Evolutionary conservation across 2,329 filamentous ascomycete genomes (phyloP), one percentile per base, ranked within the genome.

Genomic region (Fusarium siculi): DNA sequence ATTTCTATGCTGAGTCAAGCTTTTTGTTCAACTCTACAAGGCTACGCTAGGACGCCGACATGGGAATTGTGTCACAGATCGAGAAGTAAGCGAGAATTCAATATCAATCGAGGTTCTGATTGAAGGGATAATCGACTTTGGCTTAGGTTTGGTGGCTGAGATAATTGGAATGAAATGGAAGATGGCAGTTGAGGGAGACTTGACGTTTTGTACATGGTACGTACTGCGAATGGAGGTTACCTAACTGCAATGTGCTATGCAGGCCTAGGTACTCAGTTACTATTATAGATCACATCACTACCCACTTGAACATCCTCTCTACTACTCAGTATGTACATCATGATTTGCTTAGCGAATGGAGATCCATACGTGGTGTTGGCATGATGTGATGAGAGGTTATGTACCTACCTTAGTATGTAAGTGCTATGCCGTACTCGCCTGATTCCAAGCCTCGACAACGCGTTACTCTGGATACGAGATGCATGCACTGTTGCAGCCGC

Each of bases 401-500:
- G 58, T 56, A 28, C 28, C 28, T 28, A 28, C 28, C 28, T n/a
- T n/a, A n/a, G n/a, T 28, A 62, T 56, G 49, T 56, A 62, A 39
- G 43, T 34, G 28, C 28, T 43, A 32, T 52, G 40, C 28, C 28
- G 50, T 60, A 36, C 57, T 60, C 46, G 59, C 23, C 58, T 63
- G 62, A 53, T 42, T 28, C 39, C 25, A 34, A 43, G 32, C 32
- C 32, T 10, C 25, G 14, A 63, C 46, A 52, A 25, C 46, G 37
- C 52, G 63, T 68, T 68, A 54, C 65, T 54, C 25, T 15, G 63
- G 65, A 68, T 68, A 68, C 65, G 63, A 68, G 44, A 43, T 68
- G 63, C 36, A 63, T 53, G 18, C 42, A 68, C 36, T 46, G 44
- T 21, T 40, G 40, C 23, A 39, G 53, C 23, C 32, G 52, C n/a